These are phyloP conservation scores for Candida khao-thaluensis DNA, from an alignment of 805 yeast species.

Conservation along the genomic window DNA sequence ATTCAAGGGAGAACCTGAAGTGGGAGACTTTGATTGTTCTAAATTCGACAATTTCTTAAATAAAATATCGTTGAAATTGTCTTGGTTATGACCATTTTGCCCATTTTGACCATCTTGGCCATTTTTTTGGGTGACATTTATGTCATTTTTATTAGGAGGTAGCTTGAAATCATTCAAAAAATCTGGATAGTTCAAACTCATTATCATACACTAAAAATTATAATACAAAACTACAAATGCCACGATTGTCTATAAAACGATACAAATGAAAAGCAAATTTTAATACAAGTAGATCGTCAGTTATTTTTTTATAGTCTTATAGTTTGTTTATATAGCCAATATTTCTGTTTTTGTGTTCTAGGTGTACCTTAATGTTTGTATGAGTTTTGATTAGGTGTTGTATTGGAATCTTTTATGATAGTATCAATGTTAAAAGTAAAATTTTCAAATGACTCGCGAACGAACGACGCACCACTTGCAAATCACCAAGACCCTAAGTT, in stretches of 20 bases:
- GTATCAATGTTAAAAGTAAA: not conserved
- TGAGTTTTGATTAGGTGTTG: too few relatives aligned
- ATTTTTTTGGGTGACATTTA: not conserved
- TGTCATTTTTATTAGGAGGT: conserved; percentile 14
- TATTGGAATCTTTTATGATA: not conserved
- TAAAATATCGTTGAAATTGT: conserved; percentile 22
- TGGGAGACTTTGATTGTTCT: conserved; percentile 14
- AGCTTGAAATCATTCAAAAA: conserved; percentile 22
- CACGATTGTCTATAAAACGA: not conserved
- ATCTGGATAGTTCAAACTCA: conserved; percentile 38
- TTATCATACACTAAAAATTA: conserved; percentile 9
- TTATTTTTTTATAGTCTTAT: too few relatives aligned
- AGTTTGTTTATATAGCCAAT: too few relatives aligned
- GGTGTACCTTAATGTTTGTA: too few relatives aligned
- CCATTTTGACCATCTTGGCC: not conserved
- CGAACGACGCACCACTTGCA: conserved; percentile 7
- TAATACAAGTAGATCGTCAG: too few relatives aligned
- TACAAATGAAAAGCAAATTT: too few relatives aligned
- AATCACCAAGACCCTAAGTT: not conserved
- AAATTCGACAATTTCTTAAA: conserved; percentile 24
- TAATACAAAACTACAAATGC: conserved; percentile 3
- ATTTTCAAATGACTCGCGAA: conserved; percentile 7
- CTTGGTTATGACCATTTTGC: not conserved
- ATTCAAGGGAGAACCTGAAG: conserved; percentile 13
- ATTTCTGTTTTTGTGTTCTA: too few relatives aligned